Conservation (phyloP, 257 asterid species). For the Solanum pimpinellifolium region DNA sequence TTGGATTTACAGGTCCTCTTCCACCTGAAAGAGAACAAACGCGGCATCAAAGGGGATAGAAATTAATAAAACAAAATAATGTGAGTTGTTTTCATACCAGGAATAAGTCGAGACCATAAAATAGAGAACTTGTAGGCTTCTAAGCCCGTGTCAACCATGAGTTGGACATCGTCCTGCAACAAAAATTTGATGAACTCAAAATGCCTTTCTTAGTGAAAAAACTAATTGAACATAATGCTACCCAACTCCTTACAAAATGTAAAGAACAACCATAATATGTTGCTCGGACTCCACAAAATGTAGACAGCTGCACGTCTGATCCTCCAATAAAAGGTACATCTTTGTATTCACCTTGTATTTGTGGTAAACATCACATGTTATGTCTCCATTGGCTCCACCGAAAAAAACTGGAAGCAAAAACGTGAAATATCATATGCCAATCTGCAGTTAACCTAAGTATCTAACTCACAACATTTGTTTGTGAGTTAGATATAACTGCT, state of each 20-base stretch:
- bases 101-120: conserved; percentile 20
- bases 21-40: conserved; percentile 9
- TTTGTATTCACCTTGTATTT: conserved; percentile 28
- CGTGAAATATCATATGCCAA: background rate
- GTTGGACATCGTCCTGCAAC: background rate
- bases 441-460: background rate
- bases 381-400: conserved; percentile 28
- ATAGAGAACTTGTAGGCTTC: background rate
- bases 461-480: background rate
- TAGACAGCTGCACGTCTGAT: too few species aligned
- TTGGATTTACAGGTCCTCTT: conserved; percentile 13
- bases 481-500: background rate
- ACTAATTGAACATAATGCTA: too few species aligned
- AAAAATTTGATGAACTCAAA: background rate
- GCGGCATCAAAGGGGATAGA: conserved; percentile 8
- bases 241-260: too few species aligned
- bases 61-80: background rate
- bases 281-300: too few species aligned
- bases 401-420: conserved; percentile 15
- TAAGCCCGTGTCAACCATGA: background rate
- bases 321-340: too few species aligned
- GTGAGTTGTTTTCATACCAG: conserved; percentile 1
- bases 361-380: conserved; percentile 42
- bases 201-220: too few species aligned
- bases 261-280: too few species aligned